Base-by-base conservation (phyloP, 1,139 yeast genomes). In the Suhomyces guaymorum region DNA sequence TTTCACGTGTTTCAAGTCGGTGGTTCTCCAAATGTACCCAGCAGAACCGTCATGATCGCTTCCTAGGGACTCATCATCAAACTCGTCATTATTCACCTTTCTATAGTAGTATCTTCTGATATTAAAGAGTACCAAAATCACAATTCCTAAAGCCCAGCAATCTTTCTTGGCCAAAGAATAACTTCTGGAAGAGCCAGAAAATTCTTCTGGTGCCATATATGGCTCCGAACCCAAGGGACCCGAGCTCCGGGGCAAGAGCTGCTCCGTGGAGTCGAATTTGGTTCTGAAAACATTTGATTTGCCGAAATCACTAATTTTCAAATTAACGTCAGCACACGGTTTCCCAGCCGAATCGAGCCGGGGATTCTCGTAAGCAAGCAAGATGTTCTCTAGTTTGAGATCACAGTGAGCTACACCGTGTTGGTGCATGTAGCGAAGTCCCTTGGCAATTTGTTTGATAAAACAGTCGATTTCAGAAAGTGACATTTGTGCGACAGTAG, bases 381-480 rank as follows among this genome's bases (percentile, higher is more conserved):
- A 52, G 20, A 82, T 65, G 51, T 82, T 82, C 47, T 82, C 90
- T 8, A 85, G 79, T 51, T 82, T 82, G 40, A 62, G 60, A 54
- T 82, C 90, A 57, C 88, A 82, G 54, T 82, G 90, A 0, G 90
- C 84, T 10, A 82, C 84, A 26, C 90, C 90, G 44, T 78, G 83
- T 15, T 73, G 68, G 54, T 82, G 90, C 75, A 82, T 76, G 55
- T 78, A 82, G 28, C 75, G 65, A 14, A 82, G 62, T 2, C 88
- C 90, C 48, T 73, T 71, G 24, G 83, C 58, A 17, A 81, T 67
- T 53, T 82, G 90, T 46, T 82, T 82, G 57, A 80, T 67, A 47
- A 80, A 79, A 53, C 90, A 82, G 52, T 82, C 89, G 19, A 82
- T 71, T 51, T 82, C 88, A 16, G 75, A 60, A 6, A 78, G 68